Percentiles rank a stretch among this genome's conserved stretches.
Evolutionary conservation across 768 basidiomycete genomes (phyloP).

Genomic region (Calocera viscosa): DNA sequence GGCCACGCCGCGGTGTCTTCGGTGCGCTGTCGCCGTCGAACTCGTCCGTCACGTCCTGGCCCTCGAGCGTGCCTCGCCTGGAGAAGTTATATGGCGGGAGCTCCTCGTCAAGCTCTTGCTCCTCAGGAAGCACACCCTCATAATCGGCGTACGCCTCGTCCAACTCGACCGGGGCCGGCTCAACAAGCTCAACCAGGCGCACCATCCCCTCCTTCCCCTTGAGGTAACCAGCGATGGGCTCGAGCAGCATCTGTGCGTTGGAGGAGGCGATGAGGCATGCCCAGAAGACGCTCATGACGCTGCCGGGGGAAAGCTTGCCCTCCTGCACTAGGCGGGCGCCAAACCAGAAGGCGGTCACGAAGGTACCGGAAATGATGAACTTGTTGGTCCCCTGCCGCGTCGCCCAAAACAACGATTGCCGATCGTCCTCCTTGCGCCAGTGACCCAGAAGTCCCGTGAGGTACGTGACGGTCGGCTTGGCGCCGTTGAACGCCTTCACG

Average conservation of each 20-base stretch:
- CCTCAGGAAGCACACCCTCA: neutral
- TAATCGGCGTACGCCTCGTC: neutral
- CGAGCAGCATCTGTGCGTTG: constrained; percentile 74
- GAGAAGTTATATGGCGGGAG: neutral
- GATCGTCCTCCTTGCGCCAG: constrained; percentile 38
- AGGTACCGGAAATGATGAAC: constrained; percentile 81
- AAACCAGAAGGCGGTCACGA: constrained; percentile 95
- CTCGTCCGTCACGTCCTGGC: neutral
- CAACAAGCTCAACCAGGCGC: constrained; percentile 48
- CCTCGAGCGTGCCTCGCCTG: neutral
- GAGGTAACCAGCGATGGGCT: constrained; percentile 38
- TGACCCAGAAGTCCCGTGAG: constrained; percentile 36
- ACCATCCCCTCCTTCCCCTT: constrained; percentile 77
- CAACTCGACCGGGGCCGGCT: constrained; percentile 24
- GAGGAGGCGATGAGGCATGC: constrained; percentile 82
- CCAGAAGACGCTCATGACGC: constrained; percentile 97
- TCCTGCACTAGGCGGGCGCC: constrained; percentile 79
- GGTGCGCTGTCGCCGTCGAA: neutral
- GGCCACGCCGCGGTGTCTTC: neutral
- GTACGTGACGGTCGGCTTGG: constrained; percentile 40
- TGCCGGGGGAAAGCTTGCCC: constrained; percentile 53
- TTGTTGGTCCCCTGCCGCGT: constrained; percentile 53
- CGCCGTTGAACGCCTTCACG: constrained; percentile 77
- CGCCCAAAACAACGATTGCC: constrained; percentile 64
- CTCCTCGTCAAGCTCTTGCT: neutral